Base-by-base conservation (phyloP, 2,329 filamentous ascomycete species). In the Dactylellina drechsleri region DNA sequence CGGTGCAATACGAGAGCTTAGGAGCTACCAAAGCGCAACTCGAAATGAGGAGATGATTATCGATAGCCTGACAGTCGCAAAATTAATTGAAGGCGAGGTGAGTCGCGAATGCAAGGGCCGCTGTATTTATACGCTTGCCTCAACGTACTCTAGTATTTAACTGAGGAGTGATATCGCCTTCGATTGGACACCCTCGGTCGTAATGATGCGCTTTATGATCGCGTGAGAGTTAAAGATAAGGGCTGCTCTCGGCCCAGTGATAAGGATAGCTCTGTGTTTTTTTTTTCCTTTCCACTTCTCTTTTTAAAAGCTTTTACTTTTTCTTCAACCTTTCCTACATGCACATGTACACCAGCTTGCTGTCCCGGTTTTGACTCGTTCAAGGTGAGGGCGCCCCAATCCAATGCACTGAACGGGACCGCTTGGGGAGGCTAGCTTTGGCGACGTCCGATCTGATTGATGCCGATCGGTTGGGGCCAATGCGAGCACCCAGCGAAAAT, bases 361-460 rank as follows among this genome's bases (percentile, higher is more conserved):
- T 28, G 26, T 28, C 26, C 26, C 26, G 26, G 26, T 28, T 28
- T 28, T 28, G 26, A 28, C 26, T 28, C 7, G 7, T 7, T 28
- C 26, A 28, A 28, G 26, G 26, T 7, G 26, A 28, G 26, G 54
- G 50, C 49, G 43, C 66, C 66, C 66, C 59, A 70, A 52, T 20
- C 40, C 57, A 31, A 45, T 28, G 41, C 13, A 3, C 12, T 13
- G 41, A 45, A 70, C 41, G 6, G 18, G 41, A 20, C 40, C 15
- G 8, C 28, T 52, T 47, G 28, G 45, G 26, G n/a, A 45, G 41
- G 41, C 49, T 15, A 70, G 57, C 59, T 28, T 61, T 66, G 68
- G 68, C 68, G 68, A 74, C 62, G 57, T 74, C 68, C 68, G 66
- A 71, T 52, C 50, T n/a, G 45, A 26, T 52, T 45, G 43, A 12